phyloP scores from a whole-genome alignment of 257 asterid genomes.

The Perilla frutescens region DNA sequence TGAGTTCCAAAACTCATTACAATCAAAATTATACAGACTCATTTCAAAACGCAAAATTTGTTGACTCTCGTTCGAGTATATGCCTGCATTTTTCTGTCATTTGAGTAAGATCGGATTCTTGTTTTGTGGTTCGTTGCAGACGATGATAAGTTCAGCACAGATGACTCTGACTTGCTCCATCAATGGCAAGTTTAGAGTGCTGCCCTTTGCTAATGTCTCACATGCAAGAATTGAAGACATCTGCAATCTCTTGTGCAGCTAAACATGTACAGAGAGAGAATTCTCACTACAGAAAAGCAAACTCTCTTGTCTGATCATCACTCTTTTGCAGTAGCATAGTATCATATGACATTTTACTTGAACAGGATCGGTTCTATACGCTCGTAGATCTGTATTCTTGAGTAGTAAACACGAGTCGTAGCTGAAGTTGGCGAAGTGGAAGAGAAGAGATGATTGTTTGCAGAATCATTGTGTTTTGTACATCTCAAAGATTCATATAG shows the following conservation, averaged over 20 bases:
- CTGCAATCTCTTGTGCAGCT: constrained; percentile 63
- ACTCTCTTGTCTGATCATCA: background rate
- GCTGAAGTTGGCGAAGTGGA: background rate
- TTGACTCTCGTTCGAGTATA: background rate
- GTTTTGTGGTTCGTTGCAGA: constrained; percentile 48
- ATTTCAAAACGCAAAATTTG: too few relatives aligned
- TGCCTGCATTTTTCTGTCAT: constrained; percentile 1
- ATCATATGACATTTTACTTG: constrained; percentile 1
- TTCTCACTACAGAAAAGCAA: background rate
- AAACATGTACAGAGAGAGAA: background rate
- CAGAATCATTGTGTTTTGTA: background rate
- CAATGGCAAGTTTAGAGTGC: constrained; percentile 70
- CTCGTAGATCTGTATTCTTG: constrained; percentile 22
- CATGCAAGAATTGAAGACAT: constrained; percentile 69
- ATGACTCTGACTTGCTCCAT: constrained; percentile 70
- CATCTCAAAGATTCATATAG: background rate
- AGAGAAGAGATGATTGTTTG: background rate
- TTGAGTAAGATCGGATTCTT: constrained; percentile 23
- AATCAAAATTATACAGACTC: too few relatives aligned
- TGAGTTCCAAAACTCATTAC: too few relatives aligned
- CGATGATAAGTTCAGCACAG: constrained; percentile 57
- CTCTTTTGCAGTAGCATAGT: background rate
- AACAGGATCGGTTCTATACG: constrained; percentile 8
- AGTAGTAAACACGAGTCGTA: background rate
- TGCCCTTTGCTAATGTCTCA: constrained; percentile 64